A percentile compares a stretch with the other conserved stretches of the same genome.
Evolutionary conservation across 1,284 basidiomycete genomes (phyloP).

Genomic region (Bjerkandera adusta): DNA sequence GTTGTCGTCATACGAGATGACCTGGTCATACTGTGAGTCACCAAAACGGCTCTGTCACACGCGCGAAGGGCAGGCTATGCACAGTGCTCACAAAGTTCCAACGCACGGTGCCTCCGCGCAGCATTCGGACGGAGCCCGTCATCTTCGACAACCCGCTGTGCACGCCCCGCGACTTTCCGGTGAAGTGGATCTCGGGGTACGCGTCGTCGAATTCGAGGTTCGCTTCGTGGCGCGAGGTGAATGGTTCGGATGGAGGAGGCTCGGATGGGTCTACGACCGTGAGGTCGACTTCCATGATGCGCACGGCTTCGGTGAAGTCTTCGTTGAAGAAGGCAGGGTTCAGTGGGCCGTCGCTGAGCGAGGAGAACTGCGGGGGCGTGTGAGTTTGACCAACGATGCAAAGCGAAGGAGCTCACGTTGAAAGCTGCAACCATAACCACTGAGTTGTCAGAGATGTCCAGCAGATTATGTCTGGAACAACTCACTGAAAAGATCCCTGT

Average conservation of each 20-base stretch:
- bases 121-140: conserved; percentile 56
- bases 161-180: conserved; percentile 45
- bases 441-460: conserved; percentile 3
- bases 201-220: conserved; percentile 6
- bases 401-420: conserved; percentile 43
- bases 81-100: conserved; percentile 60
- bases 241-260: conserved; percentile 17
- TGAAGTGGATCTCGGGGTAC: conserved; percentile 54
- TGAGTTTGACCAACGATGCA: not conserved
- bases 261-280: conserved; percentile 36
- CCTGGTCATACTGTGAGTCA: conserved; percentile 31
- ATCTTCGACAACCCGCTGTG: conserved; percentile 38
- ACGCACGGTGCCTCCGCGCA: conserved; percentile 48
- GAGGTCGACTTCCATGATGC: conserved; percentile 58
- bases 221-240: conserved; percentile 9
- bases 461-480: conserved; percentile 13
- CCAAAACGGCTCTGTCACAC: too few species aligned
- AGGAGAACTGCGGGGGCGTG: conserved; percentile 13
- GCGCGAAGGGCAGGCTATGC: not conserved
- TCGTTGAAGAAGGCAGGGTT: conserved; percentile 54
- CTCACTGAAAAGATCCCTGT: conserved; percentile 58
- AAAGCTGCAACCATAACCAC: conserved; percentile 41
- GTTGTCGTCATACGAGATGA: conserved; percentile 44
- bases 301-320: conserved; percentile 59
- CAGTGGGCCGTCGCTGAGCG: conserved; percentile 34